Percentiles rank a stretch among this genome's conserved stretches.
Evolutionary conservation across 805 yeast species (phyloP).

Genomic region (Ogataea trehalophila): DNA sequence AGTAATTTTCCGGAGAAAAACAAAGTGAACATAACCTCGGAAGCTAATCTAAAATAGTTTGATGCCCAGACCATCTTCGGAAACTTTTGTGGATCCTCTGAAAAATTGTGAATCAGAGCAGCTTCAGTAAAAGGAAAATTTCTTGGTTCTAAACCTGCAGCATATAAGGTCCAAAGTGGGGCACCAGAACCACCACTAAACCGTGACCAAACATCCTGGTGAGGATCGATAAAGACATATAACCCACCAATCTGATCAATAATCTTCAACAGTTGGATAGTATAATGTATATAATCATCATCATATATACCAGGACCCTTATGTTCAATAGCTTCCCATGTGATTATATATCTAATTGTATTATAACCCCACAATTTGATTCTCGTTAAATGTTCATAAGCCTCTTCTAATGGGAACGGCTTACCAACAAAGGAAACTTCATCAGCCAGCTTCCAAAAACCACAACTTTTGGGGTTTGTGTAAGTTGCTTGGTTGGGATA

Average conservation of each 20-base stretch:
- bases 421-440: slow-evolving; percentile 75
- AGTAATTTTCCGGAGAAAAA: slow-evolving; percentile 75
- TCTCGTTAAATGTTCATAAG: slow-evolving; percentile 60
- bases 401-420: slow-evolving; percentile 75
- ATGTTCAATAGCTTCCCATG: slow-evolving; percentile 95
- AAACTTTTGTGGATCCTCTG: slow-evolving; percentile 40
- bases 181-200: slow-evolving; percentile 90
- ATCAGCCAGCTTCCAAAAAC: slow-evolving; percentile 65
- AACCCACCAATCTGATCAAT: slow-evolving; percentile 64
- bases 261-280: slow-evolving; percentile 54
- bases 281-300: slow-evolving; percentile 65
- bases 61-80: slow-evolving; percentile 94
- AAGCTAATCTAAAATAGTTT: slow-evolving; percentile 71
- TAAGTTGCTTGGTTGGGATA: slow-evolving; percentile 45
- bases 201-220: slow-evolving; percentile 93
- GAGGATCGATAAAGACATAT: slow-evolving; percentile 80
- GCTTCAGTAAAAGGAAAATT: slow-evolving; percentile 71
- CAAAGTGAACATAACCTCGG: slow-evolving; percentile 77
- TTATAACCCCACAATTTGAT: slow-evolving; percentile 82
- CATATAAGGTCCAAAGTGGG: slow-evolving; percentile 87
- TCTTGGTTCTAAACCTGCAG: slow-evolving; percentile 82
- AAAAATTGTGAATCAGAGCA: slow-evolving; percentile 66
- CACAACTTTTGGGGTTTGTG: slow-evolving; percentile 31
- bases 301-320: slow-evolving; percentile 82
- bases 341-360: slow-evolving; percentile 65